Base-by-base conservation (phyloP, 208 protist species). In the Leptomonas seymouri region DNA sequence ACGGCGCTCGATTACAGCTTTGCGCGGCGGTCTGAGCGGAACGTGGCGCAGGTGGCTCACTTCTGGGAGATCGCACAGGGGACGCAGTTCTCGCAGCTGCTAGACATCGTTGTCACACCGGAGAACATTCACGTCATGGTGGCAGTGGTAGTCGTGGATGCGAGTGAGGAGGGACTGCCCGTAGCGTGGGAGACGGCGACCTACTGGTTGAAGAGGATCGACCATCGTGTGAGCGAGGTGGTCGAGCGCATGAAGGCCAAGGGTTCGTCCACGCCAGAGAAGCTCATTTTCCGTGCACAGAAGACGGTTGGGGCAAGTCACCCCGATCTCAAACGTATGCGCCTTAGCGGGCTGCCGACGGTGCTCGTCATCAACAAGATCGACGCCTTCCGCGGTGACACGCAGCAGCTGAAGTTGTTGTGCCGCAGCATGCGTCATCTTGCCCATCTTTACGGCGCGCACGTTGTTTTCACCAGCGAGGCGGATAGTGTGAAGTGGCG, bases 61-160 rank as follows among this genome's bases (percentile, higher is more conserved):
- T 94, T 97, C 59, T 97, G 91, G 91, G 91, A 97, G 63, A 80
- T 97, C 30, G 93, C 87, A 20, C 90, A 95, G 65, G 91, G 90
- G 8, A 86, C 65, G 54, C 85, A 95, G 44, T 72, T 97, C 27
- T 71, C 83, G 21, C 82, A 91, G 67, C 78, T 97, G 61, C 78
- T 88, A 12, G 91, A 97, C n/a, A 86, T 97, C 39, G 87, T 96
- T 12, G 53, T 97, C 12, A 93, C 82, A 4, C 80, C 91, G 11
- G 91, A 97, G 41, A 95, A 93, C 74, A 70, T 97, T 1, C 93
- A 97, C 65, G 71, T 81, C 18, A 64, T 90, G 14, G 68, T 91
- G 9, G 61, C 80, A 7, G 80, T 76, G 0, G 85, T 97, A n/a
- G 93, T 96, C 23, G 89, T 97, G 8, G 91, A 97, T 55, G 81